phyloP scores from a whole-genome alignment of 2,329 filamentous ascomycete species.

The Colletotrichum zoysiae region DNA sequence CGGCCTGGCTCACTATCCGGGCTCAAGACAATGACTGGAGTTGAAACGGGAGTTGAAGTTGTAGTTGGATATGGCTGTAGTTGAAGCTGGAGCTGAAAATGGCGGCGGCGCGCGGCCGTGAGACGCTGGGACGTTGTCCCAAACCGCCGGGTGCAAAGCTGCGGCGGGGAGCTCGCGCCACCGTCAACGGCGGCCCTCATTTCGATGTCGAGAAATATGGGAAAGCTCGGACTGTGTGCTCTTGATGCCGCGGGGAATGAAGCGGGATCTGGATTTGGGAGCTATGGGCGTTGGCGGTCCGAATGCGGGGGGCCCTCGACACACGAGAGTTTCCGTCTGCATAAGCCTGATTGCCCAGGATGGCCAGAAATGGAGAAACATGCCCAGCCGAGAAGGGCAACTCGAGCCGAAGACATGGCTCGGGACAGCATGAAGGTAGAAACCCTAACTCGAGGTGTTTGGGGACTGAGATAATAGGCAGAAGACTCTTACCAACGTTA shows the following conservation, averaged over 20 bases:
- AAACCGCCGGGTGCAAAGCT: constrained; percentile 22
- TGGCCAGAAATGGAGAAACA: not conserved
- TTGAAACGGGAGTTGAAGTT: not conserved
- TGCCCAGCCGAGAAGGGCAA: not conserved
- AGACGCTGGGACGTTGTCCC: constrained; percentile 20
- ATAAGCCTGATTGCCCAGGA: not conserved
- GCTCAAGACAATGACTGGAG: constrained; percentile 20
- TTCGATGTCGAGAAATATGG: constrained; percentile 6
- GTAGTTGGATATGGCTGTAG: not conserved
- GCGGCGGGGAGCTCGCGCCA: constrained; percentile 8
- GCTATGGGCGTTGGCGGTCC: constrained; percentile 17
- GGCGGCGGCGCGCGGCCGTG: constrained; percentile 21
- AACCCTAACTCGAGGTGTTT: not conserved
- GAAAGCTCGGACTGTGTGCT: constrained; percentile 3
- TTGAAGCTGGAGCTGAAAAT: not conserved
- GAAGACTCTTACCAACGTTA: not conserved
- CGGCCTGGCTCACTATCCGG: constrained; percentile 29
- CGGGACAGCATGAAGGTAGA: not conserved
- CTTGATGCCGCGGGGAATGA: not conserved
- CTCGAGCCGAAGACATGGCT: constrained; percentile 15
- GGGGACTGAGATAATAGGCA: not conserved
- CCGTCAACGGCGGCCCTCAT: not conserved
- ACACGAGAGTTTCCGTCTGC: constrained; percentile 16
- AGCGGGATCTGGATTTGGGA: constrained; percentile 8
- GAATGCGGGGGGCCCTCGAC: constrained; percentile 6